Evolutionary conservation across 2,329 filamentous ascomycete genomes (phyloP).

Genomic region (Sporothrix inflata): DNA sequence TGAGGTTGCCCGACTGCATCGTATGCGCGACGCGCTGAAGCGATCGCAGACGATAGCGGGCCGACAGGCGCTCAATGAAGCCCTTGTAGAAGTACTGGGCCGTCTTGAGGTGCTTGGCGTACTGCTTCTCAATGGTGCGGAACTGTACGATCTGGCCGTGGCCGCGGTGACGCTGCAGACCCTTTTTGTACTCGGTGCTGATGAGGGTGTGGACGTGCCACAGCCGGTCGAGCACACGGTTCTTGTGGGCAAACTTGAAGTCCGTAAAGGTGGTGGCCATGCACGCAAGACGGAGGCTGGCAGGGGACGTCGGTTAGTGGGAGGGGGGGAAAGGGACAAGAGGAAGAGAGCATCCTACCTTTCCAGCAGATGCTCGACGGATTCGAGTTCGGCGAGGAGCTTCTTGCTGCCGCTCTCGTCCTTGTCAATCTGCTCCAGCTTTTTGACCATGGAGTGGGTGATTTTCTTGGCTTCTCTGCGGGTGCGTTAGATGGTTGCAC

Average conservation of each 20-base stretch:
- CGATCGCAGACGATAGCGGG: conserved; percentile 52
- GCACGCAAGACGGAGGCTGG: conserved; percentile 71
- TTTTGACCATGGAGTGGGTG: conserved; percentile 33
- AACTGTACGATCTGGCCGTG: conserved; percentile 62
- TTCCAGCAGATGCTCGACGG: conserved; percentile 33
- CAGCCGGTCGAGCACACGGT: conserved; percentile 69
- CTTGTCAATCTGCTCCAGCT: conserved; percentile 34
- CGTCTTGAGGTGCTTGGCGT: conserved; percentile 81
- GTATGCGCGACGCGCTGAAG: conserved; percentile 50
- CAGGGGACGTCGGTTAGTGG: not conserved
- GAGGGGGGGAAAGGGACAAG: not conserved
- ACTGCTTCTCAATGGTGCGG: conserved; percentile 80
- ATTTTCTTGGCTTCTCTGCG: conserved; percentile 35
- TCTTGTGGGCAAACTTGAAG: conserved; percentile 64
- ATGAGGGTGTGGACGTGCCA: conserved; percentile 80
- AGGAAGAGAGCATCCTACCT: not conserved
- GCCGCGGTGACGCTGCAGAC: conserved; percentile 60
- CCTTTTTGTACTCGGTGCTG: conserved; percentile 76
- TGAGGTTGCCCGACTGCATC: conserved; percentile 48
- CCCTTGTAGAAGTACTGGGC: conserved; percentile 87
- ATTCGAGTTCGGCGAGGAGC: conserved; percentile 33
- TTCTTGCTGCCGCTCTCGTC: conserved; percentile 33
- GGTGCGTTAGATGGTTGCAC: not conserved
- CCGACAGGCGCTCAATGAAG: conserved; percentile 77
- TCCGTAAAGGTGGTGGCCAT: conserved; percentile 74